These are phyloP conservation scores for Sporobolomyces pararoseus DNA, from an alignment of 768 basidiomycete species.

Conservation along the genomic window DNA sequence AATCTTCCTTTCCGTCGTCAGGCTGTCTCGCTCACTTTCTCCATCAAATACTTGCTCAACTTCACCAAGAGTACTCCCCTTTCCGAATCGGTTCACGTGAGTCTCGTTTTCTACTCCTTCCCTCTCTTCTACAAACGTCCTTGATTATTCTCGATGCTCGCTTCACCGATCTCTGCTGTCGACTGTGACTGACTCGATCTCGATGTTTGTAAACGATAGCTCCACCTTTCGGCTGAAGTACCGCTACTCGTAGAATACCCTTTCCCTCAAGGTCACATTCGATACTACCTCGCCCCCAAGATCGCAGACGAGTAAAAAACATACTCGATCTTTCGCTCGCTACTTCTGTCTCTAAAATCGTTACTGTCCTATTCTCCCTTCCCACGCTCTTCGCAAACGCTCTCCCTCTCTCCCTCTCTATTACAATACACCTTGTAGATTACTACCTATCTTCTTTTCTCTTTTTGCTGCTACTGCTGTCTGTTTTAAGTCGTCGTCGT, in stretches of 20 bases:
- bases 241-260: conserved; percentile 83
- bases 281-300: conserved; percentile 95
- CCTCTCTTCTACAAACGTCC: background rate
- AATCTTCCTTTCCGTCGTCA: conserved; percentile 48
- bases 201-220: conserved; percentile 38
- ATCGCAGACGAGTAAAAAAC: too few species aligned
- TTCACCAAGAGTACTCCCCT: conserved; percentile 85
- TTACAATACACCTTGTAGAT: too few species aligned
- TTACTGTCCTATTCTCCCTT: too few species aligned
- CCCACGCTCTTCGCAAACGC: too few species aligned
- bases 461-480: too few species aligned
- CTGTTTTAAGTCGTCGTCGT: too few species aligned
- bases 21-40: conserved; percentile 87
- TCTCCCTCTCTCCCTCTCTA: too few species aligned
- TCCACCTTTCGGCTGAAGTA: conserved; percentile 89
- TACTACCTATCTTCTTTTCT: too few species aligned
- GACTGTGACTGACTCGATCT: background rate
- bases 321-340: too few species aligned
- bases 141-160: background rate
- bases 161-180: background rate
- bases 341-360: too few species aligned
- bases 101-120: background rate
- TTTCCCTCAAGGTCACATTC: conserved; percentile 80
- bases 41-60: conserved; percentile 92
- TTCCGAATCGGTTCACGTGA: conserved; percentile 60